Evolutionary conservation across 805 yeast species (phyloP), one percentile per base, ranked within the genome.

Genomic region (Wickerhamomyces pijperi): DNA sequence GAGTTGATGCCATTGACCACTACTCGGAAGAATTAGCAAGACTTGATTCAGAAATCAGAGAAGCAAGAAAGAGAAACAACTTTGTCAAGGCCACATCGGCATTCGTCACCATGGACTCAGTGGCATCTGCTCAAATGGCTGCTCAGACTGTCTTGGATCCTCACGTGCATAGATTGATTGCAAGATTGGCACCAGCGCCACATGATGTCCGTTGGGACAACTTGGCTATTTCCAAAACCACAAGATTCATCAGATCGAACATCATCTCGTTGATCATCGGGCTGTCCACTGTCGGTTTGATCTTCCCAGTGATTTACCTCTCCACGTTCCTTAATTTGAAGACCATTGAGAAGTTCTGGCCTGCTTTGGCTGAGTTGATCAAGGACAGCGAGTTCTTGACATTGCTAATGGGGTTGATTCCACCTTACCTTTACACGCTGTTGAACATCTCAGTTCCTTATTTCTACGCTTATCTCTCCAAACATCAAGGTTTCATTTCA

Each of bases 131-230:
- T 3, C 98, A 90, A 58, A 81, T 87, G 85, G 80, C 90, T 29
- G 96, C 97, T 0, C 98, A 92, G 58, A 90, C 97, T 0, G 88
- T 90, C 0, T 58, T 92, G 40, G 96, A 88, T 54, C 97, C 97
- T 1, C 73, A 83, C 41, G 85, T 92, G 13, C 78, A 83, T 54
- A 81, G 79, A 41, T 66, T 92, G 39, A 84, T 88, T 36, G 82
- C 96, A 4, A 67, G 71, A 31, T 64, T 87, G 40, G 98, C 97
- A 1, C 97, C 97, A 0, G 94, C 97, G 2, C 97, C 98, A 3
- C 90, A 82, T 53, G 98, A 90, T 56, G 82, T 90, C 11, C 74
- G 85, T 35, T 90, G 98, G 98, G 82, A 78, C 40, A 86, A 88
- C 51, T 72, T 86, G 23, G 83, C 90, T 50, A 63, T 88, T 53